Conservation (phyloP, 352 stramenopile genomes). For the Thraustochytrium striatum region DNA sequence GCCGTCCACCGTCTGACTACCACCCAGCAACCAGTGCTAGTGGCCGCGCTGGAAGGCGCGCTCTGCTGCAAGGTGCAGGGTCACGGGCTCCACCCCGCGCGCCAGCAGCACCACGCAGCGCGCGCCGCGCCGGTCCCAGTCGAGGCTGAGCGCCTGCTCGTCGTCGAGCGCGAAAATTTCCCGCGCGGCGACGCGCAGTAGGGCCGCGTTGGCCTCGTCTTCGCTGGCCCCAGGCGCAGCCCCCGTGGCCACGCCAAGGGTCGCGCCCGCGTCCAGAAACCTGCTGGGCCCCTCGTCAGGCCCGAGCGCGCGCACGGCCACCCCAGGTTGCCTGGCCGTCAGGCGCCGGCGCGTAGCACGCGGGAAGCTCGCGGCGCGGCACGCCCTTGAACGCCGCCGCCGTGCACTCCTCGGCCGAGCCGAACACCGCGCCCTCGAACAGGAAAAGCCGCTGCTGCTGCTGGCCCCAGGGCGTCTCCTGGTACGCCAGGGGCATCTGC, state of each 20-base stretch:
- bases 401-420: not conserved
- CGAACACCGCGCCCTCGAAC: conserved; percentile 38
- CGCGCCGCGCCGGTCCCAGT: not conserved
- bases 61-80: not conserved
- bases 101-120: conserved; percentile 6
- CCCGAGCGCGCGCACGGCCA: no score
- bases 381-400: not conserved
- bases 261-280: not conserved
- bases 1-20: no score
- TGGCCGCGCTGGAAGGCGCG: no score
- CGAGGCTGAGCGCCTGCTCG: not conserved
- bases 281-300: no score
- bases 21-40: no score
- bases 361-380: not conserved
- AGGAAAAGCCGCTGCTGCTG: not conserved
- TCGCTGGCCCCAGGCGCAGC: not conserved
- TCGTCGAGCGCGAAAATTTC: conserved; percentile 3
- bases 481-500: conserved; percentile 21
- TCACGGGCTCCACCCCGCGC: not conserved
- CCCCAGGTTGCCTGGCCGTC: no score
- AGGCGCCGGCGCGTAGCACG: not conserved
- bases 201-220: not conserved
- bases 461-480: not conserved
- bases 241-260: not conserved
- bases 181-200: not conserved